phyloP scores from a whole-genome alignment of 192 early-diverging fungal genomes.

The Linnemannia zychae region DNA sequence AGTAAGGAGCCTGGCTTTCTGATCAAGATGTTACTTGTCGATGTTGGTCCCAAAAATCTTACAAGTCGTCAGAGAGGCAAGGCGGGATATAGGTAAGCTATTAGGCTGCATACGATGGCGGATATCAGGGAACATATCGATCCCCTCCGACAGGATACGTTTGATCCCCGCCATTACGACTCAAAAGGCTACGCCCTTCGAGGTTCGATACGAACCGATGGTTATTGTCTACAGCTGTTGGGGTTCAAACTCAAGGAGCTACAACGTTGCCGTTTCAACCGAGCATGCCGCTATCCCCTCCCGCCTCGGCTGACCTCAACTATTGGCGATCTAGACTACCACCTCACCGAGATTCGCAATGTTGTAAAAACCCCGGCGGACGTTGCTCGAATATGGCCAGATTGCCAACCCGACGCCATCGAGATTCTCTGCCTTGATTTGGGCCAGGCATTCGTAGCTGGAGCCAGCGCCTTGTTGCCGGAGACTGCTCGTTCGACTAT shows the following conservation, averaged over 20 bases:
- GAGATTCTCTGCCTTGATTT: constrained; percentile 4
- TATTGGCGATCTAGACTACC: neutral
- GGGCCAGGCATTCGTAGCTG: constrained; percentile 18
- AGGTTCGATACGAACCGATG: constrained; percentile 7
- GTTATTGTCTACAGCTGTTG: neutral
- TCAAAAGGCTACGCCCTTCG: neutral
- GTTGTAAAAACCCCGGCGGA: constrained; percentile 13
- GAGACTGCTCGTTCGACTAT: neutral
- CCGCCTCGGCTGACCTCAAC: constrained; percentile 6
- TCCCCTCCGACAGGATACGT: neutral
- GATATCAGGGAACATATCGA: neutral
- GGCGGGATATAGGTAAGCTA: too few species aligned
- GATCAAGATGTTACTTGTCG: neutral
- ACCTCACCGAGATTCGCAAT: constrained; percentile 11
- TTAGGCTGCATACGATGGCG: too few species aligned
- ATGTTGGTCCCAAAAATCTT: too few species aligned
- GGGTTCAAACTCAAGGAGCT: neutral
- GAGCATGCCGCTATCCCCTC: neutral
- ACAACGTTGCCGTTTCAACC: neutral
- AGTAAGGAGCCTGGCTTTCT: neutral
- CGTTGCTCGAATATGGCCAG: constrained; percentile 2
- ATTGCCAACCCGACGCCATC: neutral
- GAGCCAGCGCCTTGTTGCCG: constrained; percentile 8
- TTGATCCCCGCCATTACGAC: neutral
- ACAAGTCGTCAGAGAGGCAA: too few species aligned